Evolutionary conservation across 768 basidiomycete species (phyloP).

Genomic region (Kockovaella imperatae): DNA sequence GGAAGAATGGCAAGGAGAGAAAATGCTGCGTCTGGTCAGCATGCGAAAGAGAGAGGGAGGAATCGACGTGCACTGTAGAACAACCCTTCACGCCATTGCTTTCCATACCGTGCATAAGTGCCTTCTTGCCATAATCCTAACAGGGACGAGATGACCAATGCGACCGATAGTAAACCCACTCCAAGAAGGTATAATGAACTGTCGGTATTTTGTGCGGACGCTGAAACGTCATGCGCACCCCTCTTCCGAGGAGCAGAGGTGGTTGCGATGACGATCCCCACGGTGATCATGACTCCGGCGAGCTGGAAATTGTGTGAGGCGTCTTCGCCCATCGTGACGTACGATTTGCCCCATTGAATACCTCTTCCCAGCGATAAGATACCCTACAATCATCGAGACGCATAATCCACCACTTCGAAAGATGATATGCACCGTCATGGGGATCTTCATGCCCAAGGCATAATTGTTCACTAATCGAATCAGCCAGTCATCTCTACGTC

Average conservation of each 20-base stretch:
- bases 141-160: slow-evolving; percentile 60
- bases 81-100: slow-evolving; percentile 70
- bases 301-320: slow-evolving; percentile 46
- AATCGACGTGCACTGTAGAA: slow-evolving; percentile 63
- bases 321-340: slow-evolving; percentile 21
- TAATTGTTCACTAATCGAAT: slow-evolving; percentile 60
- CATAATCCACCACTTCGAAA: slow-evolving; percentile 75
- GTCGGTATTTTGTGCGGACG: too few relatives aligned
- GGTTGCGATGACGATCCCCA: slow-evolving; percentile 66
- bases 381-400: slow-evolving; percentile 68
- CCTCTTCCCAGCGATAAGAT: slow-evolving; percentile 53
- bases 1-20: slow-evolving; percentile 68
- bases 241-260: slow-evolving; percentile 49
- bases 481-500: not conserved
- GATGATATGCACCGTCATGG: slow-evolving; percentile 70
- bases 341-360: slow-evolving; percentile 58
- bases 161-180: slow-evolving; percentile 60
- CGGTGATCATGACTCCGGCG: slow-evolving; percentile 60
- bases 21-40: slow-evolving; percentile 53
- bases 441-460: slow-evolving; percentile 60
- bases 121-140: slow-evolving; percentile 69
- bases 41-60: not conserved
- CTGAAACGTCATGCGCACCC: too few relatives aligned
- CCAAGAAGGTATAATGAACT: slow-evolving; percentile 52
- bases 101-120: slow-evolving; percentile 66